These are phyloP conservation scores for Penicillium sp. DNA, from an alignment of 2,329 filamentous ascomycete species.

Conservation along the genomic window DNA sequence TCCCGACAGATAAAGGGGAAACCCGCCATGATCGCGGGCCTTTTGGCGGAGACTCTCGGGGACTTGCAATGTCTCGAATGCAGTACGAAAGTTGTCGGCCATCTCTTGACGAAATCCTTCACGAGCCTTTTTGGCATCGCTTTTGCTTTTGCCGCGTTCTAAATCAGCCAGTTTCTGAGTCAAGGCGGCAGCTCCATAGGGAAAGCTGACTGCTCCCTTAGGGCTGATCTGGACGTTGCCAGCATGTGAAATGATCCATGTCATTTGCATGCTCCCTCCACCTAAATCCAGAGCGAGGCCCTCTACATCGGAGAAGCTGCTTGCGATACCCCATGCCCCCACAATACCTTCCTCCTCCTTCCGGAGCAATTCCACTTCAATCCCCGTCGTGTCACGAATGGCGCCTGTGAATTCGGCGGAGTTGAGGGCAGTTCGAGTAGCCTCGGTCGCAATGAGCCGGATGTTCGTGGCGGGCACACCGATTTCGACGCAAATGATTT, in stretches of 20 bases:
- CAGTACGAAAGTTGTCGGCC: conserved; percentile 58
- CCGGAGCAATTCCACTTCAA: conserved; percentile 72
- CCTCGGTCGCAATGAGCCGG: conserved; percentile 83
- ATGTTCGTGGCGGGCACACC: conserved; percentile 67
- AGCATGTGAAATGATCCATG: conserved; percentile 62
- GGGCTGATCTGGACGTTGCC: conserved; percentile 58
- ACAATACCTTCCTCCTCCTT: conserved; percentile 80
- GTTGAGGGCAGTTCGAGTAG: conserved; percentile 79
- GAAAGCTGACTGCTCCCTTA: conserved; percentile 64
- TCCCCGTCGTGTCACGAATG: conserved; percentile 66
- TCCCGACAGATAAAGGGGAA: conserved; percentile 81
- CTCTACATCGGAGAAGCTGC: conserved; percentile 69
- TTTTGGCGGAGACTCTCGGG: conserved; percentile 57
- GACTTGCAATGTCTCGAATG: conserved; percentile 62
- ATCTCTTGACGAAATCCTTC: conserved; percentile 48
- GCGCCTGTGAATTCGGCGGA: conserved; percentile 68
- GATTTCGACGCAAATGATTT: conserved; percentile 69
- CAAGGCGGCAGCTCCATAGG: conserved; percentile 70
- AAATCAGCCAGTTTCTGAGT: conserved; percentile 58
- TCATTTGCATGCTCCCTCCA: conserved; percentile 69
- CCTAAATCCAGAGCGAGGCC: conserved; percentile 85
- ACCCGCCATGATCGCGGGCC: conserved; percentile 52
- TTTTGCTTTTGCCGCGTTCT: conserved; percentile 40
- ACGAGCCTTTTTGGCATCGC: conserved; percentile 48
- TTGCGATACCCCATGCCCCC: conserved; percentile 80